A percentile compares a stretch with the other conserved stretches of the same genome.
Evolutionary conservation across 192 early-diverging fungal genomes (phyloP).

Genomic region (Phycomyces nitens): DNA sequence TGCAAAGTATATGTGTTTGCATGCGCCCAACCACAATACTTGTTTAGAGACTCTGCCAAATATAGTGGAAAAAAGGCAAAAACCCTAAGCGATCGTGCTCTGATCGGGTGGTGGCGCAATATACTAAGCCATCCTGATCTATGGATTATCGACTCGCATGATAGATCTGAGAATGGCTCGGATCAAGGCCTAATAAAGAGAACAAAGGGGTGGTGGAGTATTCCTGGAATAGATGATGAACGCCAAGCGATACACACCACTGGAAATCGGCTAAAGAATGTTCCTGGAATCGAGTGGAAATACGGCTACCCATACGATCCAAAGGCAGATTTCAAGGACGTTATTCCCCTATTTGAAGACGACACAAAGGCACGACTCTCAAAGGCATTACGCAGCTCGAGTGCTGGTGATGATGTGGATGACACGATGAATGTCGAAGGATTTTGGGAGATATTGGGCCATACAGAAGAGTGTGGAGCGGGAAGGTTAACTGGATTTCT

Average conservation of each 20-base stretch:
- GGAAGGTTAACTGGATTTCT: slow-evolving; percentile 71
- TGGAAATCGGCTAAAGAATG: background rate
- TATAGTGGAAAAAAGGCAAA: slow-evolving; percentile 60
- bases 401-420: slow-evolving; percentile 27
- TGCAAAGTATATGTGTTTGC: slow-evolving; percentile 67
- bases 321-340: slow-evolving; percentile 26
- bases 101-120: slow-evolving; percentile 78
- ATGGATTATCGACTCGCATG: background rate
- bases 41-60: slow-evolving; percentile 69
- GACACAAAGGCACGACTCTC: slow-evolving; percentile 51
- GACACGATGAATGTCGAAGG: slow-evolving; percentile 14
- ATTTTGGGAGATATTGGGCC: slow-evolving; percentile 64
- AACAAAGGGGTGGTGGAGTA: slow-evolving; percentile 43
- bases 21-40: slow-evolving; percentile 80
- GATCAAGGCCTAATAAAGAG: no score
- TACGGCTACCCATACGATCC: slow-evolving; percentile 43
- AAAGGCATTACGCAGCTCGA: slow-evolving; percentile 19
- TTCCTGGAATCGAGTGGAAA: slow-evolving; percentile 13
- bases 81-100: slow-evolving; percentile 44
- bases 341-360: slow-evolving; percentile 54
- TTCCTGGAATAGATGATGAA: slow-evolving; percentile 53
- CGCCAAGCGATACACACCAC: slow-evolving; percentile 4
- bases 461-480: slow-evolving; percentile 72
- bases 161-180: slow-evolving; percentile 9
- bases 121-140: slow-evolving; percentile 5